Conservation (phyloP, 2,329 filamentous ascomycete species). For the Fusarium sp. region DNA sequence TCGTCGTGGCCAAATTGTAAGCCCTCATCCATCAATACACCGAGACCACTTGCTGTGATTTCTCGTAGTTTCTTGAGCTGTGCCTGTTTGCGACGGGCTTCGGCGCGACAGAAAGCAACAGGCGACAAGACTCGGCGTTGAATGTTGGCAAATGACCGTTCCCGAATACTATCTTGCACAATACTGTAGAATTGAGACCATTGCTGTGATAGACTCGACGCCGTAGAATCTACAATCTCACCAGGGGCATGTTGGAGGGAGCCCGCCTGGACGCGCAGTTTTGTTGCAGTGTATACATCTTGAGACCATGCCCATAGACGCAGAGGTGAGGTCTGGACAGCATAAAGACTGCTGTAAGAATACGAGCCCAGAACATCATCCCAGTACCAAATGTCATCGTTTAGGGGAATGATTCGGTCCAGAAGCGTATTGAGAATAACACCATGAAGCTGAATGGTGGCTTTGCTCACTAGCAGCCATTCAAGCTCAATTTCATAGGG, state of each 20-base stretch:
- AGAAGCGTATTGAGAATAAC: slow-evolving; percentile 79
- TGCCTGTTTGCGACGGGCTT: slow-evolving; percentile 78
- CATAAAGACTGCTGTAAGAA: slow-evolving; percentile 81
- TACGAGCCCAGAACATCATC: slow-evolving; percentile 85
- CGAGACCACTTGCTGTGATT: slow-evolving; percentile 85
- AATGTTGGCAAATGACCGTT: slow-evolving; percentile 75
- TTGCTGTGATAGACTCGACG: slow-evolving; percentile 56
- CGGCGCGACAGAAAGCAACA: slow-evolving; percentile 76
- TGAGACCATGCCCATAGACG: slow-evolving; percentile 76
- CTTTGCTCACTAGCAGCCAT: slow-evolving; percentile 91
- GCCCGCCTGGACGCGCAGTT: slow-evolving; percentile 53
- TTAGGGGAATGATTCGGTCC: slow-evolving; percentile 83
- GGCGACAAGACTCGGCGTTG: slow-evolving; percentile 79
- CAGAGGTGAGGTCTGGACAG: slow-evolving; percentile 83
- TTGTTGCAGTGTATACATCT: slow-evolving; percentile 73
- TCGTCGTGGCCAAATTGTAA: slow-evolving; percentile 72
- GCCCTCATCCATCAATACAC: slow-evolving; percentile 87
- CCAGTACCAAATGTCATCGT: slow-evolving; percentile 95
- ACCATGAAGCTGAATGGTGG: slow-evolving; percentile 89
- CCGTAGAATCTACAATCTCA: slow-evolving; percentile 50
- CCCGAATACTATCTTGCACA: slow-evolving; percentile 77
- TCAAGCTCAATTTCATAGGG: slow-evolving; percentile 80
- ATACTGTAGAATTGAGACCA: slow-evolving; percentile 82
- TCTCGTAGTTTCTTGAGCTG: slow-evolving; percentile 76
- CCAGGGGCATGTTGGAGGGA: slow-evolving; percentile 44